These are phyloP conservation scores for Crithidia bombi DNA, from an alignment of 208 protist genomes.

Conservation along the genomic window DNA sequence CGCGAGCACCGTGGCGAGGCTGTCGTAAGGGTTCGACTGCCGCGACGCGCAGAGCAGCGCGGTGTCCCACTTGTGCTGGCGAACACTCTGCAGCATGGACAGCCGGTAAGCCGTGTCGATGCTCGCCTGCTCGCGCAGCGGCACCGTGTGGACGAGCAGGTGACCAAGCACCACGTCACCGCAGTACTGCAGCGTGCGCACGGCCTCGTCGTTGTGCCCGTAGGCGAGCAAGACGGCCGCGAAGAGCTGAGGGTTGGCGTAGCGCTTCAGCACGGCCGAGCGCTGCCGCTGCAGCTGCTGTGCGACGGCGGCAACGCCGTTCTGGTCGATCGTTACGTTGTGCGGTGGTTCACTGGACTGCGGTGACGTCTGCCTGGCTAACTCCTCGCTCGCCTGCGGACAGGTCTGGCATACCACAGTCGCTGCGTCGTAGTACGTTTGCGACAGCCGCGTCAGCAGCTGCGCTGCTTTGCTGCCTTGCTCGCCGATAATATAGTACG, in stretches of 20 bases:
- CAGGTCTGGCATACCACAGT: conserved; percentile 70
- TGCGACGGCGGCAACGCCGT: conserved; percentile 42
- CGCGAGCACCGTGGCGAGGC: conserved; percentile 67
- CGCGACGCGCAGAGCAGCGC: conserved; percentile 73
- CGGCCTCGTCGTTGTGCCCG: conserved; percentile 72
- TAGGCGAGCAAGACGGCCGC: conserved; percentile 68
- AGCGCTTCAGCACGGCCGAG: conserved; percentile 37
- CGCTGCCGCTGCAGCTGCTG: conserved; percentile 54
- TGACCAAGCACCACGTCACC: conserved; percentile 75
- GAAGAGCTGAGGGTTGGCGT: conserved; percentile 63
- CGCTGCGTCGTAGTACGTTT: conserved; percentile 53
- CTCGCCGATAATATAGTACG: conserved; percentile 84
- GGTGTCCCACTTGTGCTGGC: conserved; percentile 76
- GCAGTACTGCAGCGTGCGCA: conserved; percentile 55
- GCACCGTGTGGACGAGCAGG: conserved; percentile 81
- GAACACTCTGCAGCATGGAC: conserved; percentile 72
- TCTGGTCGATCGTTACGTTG: conserved; percentile 62
- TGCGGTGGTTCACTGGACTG: conserved; percentile 49
- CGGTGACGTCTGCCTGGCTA: conserved; percentile 22
- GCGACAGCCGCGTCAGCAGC: conserved; percentile 48
- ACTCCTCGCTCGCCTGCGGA: conserved; percentile 50
- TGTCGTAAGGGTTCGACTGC: conserved; percentile 80
- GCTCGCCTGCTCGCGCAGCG: conserved; percentile 75
- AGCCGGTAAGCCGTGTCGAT: conserved; percentile 83
- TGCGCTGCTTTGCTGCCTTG: conserved; percentile 72